Percentiles rank a stretch among this genome's conserved stretches.
Conservation (phyloP, 495 filamentous ascomycete genomes). For the Cercophora sp. region DNA sequence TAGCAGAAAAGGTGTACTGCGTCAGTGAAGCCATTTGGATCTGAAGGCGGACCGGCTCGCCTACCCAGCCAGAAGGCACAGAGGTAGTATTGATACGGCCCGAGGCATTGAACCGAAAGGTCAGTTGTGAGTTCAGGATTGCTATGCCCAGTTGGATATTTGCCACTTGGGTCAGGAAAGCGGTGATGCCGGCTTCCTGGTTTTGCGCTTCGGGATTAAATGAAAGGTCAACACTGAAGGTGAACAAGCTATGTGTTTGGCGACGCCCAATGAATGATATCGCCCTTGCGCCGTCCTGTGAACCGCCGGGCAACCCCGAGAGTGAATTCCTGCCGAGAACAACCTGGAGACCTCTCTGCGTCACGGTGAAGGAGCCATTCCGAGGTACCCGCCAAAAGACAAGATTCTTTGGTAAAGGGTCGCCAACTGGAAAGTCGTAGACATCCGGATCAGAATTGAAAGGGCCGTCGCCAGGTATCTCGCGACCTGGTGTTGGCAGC, state of each 20-base stretch:
- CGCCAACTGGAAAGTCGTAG: conserved; percentile 35
- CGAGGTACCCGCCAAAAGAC: conserved; percentile 43
- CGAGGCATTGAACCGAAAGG: conserved; percentile 27
- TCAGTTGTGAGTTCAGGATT: conserved; percentile 12
- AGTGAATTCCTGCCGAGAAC: conserved; percentile 36
- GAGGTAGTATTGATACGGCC: neutral
- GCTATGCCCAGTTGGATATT: conserved; percentile 46
- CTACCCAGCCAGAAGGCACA: conserved; percentile 12
- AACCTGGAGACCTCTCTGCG: conserved; percentile 34
- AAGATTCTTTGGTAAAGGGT: conserved; percentile 37
- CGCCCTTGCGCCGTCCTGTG: conserved; percentile 19
- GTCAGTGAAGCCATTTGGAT: conserved; percentile 8
- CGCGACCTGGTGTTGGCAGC: conserved; percentile 26
- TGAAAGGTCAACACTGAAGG: conserved; percentile 35
- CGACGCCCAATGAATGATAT: conserved; percentile 42
- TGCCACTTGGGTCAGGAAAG: conserved; percentile 44
- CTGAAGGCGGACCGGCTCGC: conserved; percentile 12
- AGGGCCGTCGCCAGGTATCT: conserved; percentile 35
- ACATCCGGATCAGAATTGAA: conserved; percentile 36
- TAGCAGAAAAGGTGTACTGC: conserved; percentile 15
- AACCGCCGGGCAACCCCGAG: conserved; percentile 24
- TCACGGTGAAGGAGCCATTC: conserved; percentile 29
- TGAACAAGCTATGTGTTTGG: conserved; percentile 44
- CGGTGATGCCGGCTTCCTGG: conserved; percentile 38
- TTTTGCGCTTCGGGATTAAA: conserved; percentile 31